Evolutionary conservation across 139 green algal species (phyloP).

Genomic region (Deuterostichococcus epilithicus): DNA sequence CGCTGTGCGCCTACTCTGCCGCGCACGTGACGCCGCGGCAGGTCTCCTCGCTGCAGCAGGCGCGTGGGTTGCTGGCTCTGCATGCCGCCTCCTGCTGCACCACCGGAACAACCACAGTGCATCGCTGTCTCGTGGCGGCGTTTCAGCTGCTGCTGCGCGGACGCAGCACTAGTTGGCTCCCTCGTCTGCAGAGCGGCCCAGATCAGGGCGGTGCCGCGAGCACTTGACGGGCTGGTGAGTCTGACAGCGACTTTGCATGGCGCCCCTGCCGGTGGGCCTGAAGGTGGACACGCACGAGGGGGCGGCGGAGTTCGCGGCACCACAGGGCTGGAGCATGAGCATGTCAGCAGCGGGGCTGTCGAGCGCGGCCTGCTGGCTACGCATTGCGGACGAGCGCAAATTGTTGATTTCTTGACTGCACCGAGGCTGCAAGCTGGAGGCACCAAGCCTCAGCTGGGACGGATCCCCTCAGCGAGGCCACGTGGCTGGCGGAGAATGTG

Average conservation of each 20-base stretch:
- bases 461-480: no score
- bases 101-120: no score
- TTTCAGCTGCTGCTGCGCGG: neutral
- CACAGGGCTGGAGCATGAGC: conserved; percentile 55
- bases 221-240: neutral
- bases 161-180: neutral
- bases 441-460: no score
- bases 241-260: neutral
- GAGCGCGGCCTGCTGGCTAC: neutral
- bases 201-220: neutral
- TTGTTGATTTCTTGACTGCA: no score
- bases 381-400: no score
- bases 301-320: conserved; percentile 43
- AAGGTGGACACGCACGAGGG: conserved; percentile 43
- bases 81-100: no score
- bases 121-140: no score
- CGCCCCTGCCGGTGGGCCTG: conserved; percentile 34
- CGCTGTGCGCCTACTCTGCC: conserved; percentile 41
- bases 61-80: no score
- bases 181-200: neutral
- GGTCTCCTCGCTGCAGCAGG: conserved; percentile 6
- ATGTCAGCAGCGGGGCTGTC: conserved; percentile 47
- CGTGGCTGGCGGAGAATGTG: no score
- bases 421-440: no score
- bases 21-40: conserved; percentile 33